These are phyloP conservation scores for Pichia scutulata DNA, from an alignment of 805 yeast genomes.

Conservation along the genomic window DNA sequence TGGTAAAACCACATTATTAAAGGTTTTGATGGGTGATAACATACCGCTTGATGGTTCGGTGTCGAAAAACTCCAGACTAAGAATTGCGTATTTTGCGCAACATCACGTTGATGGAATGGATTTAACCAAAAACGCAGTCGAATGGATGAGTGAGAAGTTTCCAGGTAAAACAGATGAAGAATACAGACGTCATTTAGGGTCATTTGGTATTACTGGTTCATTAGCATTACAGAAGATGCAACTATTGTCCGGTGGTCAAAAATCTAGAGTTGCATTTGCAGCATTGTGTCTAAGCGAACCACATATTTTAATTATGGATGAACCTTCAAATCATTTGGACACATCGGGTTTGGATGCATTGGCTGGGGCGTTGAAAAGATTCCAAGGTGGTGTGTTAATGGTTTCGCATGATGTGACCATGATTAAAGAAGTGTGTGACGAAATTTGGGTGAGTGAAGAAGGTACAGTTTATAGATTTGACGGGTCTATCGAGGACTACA, in stretches of 20 bases:
- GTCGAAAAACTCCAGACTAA: conserved; percentile 71
- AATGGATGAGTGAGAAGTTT: conserved; percentile 83
- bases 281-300: conserved; percentile 86
- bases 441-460: conserved; percentile 91
- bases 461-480: conserved; percentile 70
- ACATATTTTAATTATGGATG: conserved; percentile 87
- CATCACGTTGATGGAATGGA: conserved; percentile 99
- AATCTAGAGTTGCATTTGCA: conserved; percentile 97
- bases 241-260: conserved; percentile 93
- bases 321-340: conserved; percentile 98
- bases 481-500: conserved; percentile 84
- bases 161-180: conserved; percentile 97
- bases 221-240: conserved; percentile 87
- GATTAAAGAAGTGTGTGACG: conserved; percentile 81
- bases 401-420: conserved; percentile 96
- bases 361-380: conserved; percentile 77
- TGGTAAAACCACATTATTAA: conserved; percentile 94
- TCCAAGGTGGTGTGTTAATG: conserved; percentile 95
- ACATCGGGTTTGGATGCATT: conserved; percentile 96
- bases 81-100: conserved; percentile 97
- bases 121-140: conserved; percentile 71
- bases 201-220: conserved; percentile 95
- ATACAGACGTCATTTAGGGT: conserved; percentile 91
- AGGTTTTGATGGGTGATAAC: conserved; percentile 71
- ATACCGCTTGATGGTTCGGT: conserved; percentile 73